Conservation (phyloP, 1,284 basidiomycete species). For the Fomes fomentarius region DNA sequence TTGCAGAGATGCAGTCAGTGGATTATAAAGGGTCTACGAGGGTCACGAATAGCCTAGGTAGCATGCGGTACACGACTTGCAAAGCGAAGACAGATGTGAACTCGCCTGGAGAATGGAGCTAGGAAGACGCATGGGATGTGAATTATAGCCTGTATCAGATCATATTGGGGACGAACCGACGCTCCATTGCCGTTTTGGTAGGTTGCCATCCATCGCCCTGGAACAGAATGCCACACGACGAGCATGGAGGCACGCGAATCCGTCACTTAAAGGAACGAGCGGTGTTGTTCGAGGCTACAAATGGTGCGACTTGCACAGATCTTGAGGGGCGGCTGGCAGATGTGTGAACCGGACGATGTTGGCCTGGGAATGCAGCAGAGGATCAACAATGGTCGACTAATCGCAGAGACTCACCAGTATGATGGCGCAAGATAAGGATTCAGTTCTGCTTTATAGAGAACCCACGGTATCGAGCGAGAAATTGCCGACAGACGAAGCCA, state of each 20-base stretch:
- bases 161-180: not conserved
- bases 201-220: not conserved
- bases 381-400: constrained; percentile 8
- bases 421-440: constrained; percentile 16
- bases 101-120: not conserved
- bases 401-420: not conserved
- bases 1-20: not conserved
- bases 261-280: not conserved
- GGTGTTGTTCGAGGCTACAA: not conserved
- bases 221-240: not conserved
- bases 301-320: not conserved
- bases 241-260: not conserved
- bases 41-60: not conserved
- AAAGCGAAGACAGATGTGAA: too few species aligned
- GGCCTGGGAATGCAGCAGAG: constrained; percentile 14
- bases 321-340: not conserved
- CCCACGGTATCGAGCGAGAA: constrained; percentile 11
- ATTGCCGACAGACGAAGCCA: not conserved
- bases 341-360: constrained; percentile 15
- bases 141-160: not conserved
- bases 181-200: not conserved
- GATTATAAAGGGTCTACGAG: constrained; percentile 6
- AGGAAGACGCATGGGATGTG: not conserved
- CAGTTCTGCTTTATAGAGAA: not conserved
- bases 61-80: not conserved